Evolutionary conservation across 2,329 filamentous ascomycete genomes (phyloP).

Genomic region (Cryoendolithus antarcticus): DNA sequence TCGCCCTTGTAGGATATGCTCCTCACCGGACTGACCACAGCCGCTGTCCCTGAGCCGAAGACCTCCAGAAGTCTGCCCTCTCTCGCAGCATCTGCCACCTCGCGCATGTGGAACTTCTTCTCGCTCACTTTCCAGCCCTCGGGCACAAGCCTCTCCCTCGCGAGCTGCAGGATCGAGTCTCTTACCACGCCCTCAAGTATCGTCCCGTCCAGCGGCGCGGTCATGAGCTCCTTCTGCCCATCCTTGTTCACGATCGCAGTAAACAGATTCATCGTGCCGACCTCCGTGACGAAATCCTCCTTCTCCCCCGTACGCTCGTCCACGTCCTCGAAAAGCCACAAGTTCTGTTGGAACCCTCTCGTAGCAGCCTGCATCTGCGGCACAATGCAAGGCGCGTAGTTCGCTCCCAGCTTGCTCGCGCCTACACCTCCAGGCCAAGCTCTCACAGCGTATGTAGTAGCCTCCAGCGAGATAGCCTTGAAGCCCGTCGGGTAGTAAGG

Average conservation of each 20-base stretch:
- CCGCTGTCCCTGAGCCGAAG: constrained; percentile 87
- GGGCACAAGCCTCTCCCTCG: constrained; percentile 66
- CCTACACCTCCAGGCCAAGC: constrained; percentile 97
- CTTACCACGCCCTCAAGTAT: constrained; percentile 92
- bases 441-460: constrained; percentile 66
- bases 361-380: constrained; percentile 85
- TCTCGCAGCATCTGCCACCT: constrained; percentile 65
- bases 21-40: constrained; percentile 82
- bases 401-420: constrained; percentile 96
- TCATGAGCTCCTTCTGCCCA: constrained; percentile 82
- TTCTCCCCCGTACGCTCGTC: constrained; percentile 19
- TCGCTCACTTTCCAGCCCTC: constrained; percentile 83
- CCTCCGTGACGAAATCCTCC: constrained; percentile 91
- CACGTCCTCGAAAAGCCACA: constrained; percentile 83
- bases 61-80: constrained; percentile 85
- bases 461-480: constrained; percentile 91
- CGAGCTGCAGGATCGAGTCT: constrained; percentile 79
- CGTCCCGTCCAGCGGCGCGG: constrained; percentile 90
- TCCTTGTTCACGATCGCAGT: constrained; percentile 76
- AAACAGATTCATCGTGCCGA: constrained; percentile 98
- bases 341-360: constrained; percentile 91
- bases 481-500: constrained; percentile 98
- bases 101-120: constrained; percentile 83
- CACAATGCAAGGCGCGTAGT: constrained; percentile 98
- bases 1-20: constrained; percentile 80